A percentile compares a stretch with the other conserved stretches of the same genome.
These are phyloP conservation scores for Colletotrichum chlorophyti DNA, from an alignment of 2,329 filamentous ascomycete species.

Conservation along the genomic window DNA sequence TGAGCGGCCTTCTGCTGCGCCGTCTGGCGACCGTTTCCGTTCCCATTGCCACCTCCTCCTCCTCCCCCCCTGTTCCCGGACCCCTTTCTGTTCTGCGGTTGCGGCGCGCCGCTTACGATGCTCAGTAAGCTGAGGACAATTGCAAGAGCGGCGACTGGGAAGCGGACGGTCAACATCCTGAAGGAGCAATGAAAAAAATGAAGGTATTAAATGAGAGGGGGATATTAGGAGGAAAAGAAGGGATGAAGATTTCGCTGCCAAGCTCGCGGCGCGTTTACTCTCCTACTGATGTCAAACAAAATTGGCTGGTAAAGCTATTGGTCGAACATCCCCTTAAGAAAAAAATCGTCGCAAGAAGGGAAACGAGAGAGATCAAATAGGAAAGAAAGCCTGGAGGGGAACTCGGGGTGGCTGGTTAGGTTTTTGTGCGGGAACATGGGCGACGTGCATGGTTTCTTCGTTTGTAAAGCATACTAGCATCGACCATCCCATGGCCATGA, in stretches of 20 bases:
- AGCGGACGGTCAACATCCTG: slow-evolving; percentile 30
- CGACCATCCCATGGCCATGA: slow-evolving; percentile 12
- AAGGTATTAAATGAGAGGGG: not conserved
- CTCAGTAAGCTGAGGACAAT: slow-evolving; percentile 26
- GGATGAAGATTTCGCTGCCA: slow-evolving; percentile 11
- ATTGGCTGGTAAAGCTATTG: slow-evolving; percentile 3
- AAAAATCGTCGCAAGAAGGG: slow-evolving; percentile 21
- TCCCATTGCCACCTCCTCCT: not conserved
- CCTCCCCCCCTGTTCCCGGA: slow-evolving; percentile 5
- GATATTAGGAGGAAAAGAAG: not conserved
- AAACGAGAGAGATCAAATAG: not conserved
- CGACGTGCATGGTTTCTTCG: too few species aligned
- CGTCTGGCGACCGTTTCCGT: slow-evolving; percentile 29
- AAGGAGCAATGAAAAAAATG: not conserved
- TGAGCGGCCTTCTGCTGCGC: slow-evolving; percentile 37
- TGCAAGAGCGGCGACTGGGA: slow-evolving; percentile 19
- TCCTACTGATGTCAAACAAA: slow-evolving; percentile 16
- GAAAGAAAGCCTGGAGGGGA: not conserved
- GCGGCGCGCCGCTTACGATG: slow-evolving; percentile 22
- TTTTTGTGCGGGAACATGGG: too few species aligned
- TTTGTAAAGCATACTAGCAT: slow-evolving; percentile 5
- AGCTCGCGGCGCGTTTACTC: slow-evolving; percentile 21
- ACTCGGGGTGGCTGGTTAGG: slow-evolving; percentile 22
- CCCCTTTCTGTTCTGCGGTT: slow-evolving; percentile 25
- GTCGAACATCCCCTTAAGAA: too few species aligned